These are phyloP conservation scores for Xylaria nigripes DNA, from an alignment of 495 filamentous ascomycete genomes.

Conservation along the genomic window DNA sequence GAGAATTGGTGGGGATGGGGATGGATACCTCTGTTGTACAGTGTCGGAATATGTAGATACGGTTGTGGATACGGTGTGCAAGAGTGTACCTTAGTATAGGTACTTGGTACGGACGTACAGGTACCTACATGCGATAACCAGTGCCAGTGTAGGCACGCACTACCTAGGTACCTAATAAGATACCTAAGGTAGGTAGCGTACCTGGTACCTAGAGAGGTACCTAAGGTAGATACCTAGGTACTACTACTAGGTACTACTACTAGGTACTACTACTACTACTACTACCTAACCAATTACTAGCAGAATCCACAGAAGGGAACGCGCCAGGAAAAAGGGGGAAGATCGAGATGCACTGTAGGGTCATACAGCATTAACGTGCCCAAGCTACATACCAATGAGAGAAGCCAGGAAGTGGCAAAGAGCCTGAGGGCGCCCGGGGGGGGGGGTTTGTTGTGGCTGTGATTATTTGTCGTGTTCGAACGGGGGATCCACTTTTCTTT, in stretches of 20 bases:
- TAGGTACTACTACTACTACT: too few species aligned
- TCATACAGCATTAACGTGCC: background rate
- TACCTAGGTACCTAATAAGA: too few species aligned
- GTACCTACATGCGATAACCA: background rate
- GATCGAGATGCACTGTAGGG: background rate
- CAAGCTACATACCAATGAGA: background rate
- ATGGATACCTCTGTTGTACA: background rate
- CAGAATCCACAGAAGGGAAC: background rate
- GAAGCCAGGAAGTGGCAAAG: conserved; percentile 9
- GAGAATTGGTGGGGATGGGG: background rate
- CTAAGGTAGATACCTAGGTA: too few species aligned
- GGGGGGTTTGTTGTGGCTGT: conserved; percentile 11
- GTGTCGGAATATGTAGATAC: background rate
- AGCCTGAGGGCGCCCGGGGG: too few species aligned
- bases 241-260: too few species aligned
- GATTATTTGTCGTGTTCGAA: conserved; percentile 6
- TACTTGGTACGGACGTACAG: too few species aligned
- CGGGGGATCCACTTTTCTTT: background rate
- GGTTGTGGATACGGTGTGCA: background rate
- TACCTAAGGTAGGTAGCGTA: too few species aligned
- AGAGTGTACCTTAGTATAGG: background rate
- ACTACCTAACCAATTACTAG: too few species aligned
- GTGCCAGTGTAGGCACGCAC: background rate
- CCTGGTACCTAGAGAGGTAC: too few species aligned
- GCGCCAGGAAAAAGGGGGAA: background rate